A percentile compares a stretch with the other conserved stretches of the same genome.
These are phyloP conservation scores for Cercospora berteroae DNA, from an alignment of 2,329 filamentous ascomycete species.

Conservation along the genomic window DNA sequence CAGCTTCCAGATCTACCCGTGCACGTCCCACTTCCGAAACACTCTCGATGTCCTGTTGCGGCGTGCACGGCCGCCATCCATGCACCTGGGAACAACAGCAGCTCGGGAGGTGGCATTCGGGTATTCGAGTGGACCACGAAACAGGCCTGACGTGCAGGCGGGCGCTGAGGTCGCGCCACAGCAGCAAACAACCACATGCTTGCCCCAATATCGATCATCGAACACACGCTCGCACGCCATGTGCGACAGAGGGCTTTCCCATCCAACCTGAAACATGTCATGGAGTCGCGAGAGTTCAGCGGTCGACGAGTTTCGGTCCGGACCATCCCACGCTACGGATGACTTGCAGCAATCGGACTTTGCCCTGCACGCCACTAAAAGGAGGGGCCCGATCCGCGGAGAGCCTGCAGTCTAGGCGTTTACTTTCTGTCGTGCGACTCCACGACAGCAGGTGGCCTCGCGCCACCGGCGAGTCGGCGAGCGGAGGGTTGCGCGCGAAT, in stretches of 20 bases:
- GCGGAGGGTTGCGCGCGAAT: slow-evolving; percentile 13
- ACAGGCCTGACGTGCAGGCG: slow-evolving; percentile 19
- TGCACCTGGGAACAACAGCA: slow-evolving; percentile 7
- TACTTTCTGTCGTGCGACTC: slow-evolving; percentile 10
- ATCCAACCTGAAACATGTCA: slow-evolving; percentile 5
- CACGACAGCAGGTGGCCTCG: not conserved
- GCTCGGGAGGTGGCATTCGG: slow-evolving; percentile 16
- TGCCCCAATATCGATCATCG: not conserved
- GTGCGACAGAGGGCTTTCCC: slow-evolving; percentile 7
- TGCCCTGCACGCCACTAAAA: slow-evolving; percentile 11
- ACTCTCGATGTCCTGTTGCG: not conserved
- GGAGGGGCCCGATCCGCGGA: slow-evolving; percentile 9
- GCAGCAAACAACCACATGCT: slow-evolving; percentile 23
- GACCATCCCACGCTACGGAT: slow-evolving; percentile 12
- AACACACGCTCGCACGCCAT: not conserved
- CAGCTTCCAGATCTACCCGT: not conserved
- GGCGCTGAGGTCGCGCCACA: slow-evolving; percentile 8
- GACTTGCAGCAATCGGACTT: slow-evolving; percentile 18
- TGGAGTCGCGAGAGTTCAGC: slow-evolving; percentile 7
- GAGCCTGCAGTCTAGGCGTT: not conserved
- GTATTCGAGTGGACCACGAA: slow-evolving; percentile 16
- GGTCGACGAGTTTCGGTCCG: slow-evolving; percentile 1
- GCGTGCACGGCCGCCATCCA: slow-evolving; percentile 7
- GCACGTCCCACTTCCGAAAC: not conserved
- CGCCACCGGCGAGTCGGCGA: slow-evolving; percentile 10